phyloP scores from a whole-genome alignment of 495 filamentous ascomycete species.

The Hypoxylon cercidicola region DNA sequence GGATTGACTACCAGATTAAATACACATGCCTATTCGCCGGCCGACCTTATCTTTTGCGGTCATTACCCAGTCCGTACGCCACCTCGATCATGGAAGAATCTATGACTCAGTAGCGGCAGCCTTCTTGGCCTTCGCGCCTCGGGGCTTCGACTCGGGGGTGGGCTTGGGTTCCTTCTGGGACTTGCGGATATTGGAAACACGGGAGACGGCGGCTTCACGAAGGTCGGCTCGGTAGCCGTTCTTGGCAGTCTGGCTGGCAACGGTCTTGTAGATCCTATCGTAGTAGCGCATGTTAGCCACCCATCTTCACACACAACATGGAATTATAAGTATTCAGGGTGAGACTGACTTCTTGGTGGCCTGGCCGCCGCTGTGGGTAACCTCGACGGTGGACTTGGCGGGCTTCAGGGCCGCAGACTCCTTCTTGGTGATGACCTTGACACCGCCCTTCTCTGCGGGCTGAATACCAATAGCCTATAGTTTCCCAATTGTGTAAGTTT shows the following conservation, averaged over 20 bases:
- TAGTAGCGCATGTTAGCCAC: constrained; percentile 40
- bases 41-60: constrained; percentile 37
- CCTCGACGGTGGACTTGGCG: constrained; percentile 67
- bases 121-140: constrained; percentile 85
- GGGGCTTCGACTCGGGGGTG: constrained; percentile 72
- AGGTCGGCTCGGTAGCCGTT: constrained; percentile 87
- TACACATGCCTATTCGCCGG: constrained; percentile 35
- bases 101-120: constrained; percentile 63
- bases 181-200: constrained; percentile 84
- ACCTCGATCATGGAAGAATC: constrained; percentile 21
- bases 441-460: constrained; percentile 72
- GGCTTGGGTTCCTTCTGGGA: constrained; percentile 84
- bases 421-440: constrained; percentile 87
- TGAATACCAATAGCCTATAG: constrained; percentile 81
- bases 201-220: constrained; percentile 84
- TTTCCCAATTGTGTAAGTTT: constrained; percentile 39
- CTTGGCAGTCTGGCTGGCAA: constrained; percentile 84
- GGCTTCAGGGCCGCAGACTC: constrained; percentile 74
- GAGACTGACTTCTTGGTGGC: constrained; percentile 80
- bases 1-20: constrained; percentile 39
- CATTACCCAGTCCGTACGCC: constrained; percentile 23
- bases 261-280: constrained; percentile 83
- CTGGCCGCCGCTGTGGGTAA: constrained; percentile 74
- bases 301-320: constrained; percentile 3
- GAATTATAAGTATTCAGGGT: constrained; percentile 7